A percentile compares a stretch with the other conserved stretches of the same genome.
These are phyloP conservation scores for Paraurostyla sp. DNA, from an alignment of 73 alveolate genomes.

Conservation along the genomic window DNA sequence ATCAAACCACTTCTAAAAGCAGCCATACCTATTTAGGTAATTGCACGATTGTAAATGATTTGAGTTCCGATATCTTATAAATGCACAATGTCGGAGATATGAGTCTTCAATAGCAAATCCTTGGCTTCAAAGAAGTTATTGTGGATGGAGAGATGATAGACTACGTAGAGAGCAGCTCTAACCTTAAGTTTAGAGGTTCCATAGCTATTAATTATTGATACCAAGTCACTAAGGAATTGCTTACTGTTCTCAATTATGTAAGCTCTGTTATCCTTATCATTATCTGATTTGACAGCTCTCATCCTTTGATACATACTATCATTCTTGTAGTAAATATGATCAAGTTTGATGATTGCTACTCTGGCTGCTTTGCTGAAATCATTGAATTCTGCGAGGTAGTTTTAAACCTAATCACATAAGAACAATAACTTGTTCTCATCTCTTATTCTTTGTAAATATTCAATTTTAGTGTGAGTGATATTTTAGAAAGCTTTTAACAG, in stretches of 20 bases:
- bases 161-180: constrained; percentile 55
- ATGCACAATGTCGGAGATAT: constrained; percentile 57
- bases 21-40: constrained; percentile 79
- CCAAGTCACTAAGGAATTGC: constrained; percentile 16
- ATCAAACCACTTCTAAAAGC: constrained; percentile 85
- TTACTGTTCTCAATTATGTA: neutral
- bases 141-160: constrained; percentile 80
- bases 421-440: constrained; percentile 66
- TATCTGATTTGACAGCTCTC: neutral
- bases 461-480: constrained; percentile 38
- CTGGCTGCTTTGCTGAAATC: constrained; percentile 62
- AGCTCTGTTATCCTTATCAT: neutral
- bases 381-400: neutral
- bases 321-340: constrained; percentile 64
- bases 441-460: constrained; percentile 63
- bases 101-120: constrained; percentile 71
- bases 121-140: constrained; percentile 81
- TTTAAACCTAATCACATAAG: constrained; percentile 28
- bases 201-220: neutral
- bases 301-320: constrained; percentile 44
- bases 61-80: constrained; percentile 74
- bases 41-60: constrained; percentile 83
- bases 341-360: constrained; percentile 64
- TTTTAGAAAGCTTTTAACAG: constrained; percentile 67
- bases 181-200: constrained; percentile 57